Evolutionary conservation across 495 filamentous ascomycete species (phyloP), one percentile per base, ranked within the genome.

Genomic region (Usnea hakonensis): DNA sequence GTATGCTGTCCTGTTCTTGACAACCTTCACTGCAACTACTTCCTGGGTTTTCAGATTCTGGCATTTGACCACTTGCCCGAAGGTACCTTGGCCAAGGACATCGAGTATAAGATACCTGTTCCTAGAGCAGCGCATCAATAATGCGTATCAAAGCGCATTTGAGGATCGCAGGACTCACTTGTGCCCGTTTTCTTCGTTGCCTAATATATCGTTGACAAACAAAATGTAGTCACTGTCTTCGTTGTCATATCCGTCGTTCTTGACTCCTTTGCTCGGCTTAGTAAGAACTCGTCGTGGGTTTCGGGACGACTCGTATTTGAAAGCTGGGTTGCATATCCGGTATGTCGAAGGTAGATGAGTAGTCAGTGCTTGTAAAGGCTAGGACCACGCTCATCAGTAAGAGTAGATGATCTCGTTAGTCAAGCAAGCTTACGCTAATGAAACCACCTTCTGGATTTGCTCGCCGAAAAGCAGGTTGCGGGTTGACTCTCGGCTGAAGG

Each of bases 61-160:
- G 73, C 95, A 99, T 77, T 99, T 99, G 54, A 99, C 95, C 17
- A 99, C 95, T 72, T 99, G 95, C n/a, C 95, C 95, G 70, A 99
- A 99, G 10, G 95, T 99, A 55, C 95, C 95, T 72, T 99, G 95
- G 44, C 95, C 95, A 41, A 99, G 83, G 16, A 99, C 95, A 75
- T 99, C 95, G 32, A 99, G 82, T 73, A 99, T 99, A 59, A 99
- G 83, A 71, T 97, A 99, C 52, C 95, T 89, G 67, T 99, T 99
- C 90, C 48, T 52, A 28, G 48, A 32, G 16, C 48, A 32, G 23
- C 23, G 48, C 48, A 52, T 52, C 28, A 52, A 6, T 32, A 28
- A 17, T 3, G n/a, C 5, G 28, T 30, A 5, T 17, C 28, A 33
- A 52, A 19, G 48, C 28, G 14, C 28, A 52, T 9, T 17, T 50